Evolutionary conservation across 75 land plant genomes (phyloP).

Genomic region (Gnetum montanum): DNA sequence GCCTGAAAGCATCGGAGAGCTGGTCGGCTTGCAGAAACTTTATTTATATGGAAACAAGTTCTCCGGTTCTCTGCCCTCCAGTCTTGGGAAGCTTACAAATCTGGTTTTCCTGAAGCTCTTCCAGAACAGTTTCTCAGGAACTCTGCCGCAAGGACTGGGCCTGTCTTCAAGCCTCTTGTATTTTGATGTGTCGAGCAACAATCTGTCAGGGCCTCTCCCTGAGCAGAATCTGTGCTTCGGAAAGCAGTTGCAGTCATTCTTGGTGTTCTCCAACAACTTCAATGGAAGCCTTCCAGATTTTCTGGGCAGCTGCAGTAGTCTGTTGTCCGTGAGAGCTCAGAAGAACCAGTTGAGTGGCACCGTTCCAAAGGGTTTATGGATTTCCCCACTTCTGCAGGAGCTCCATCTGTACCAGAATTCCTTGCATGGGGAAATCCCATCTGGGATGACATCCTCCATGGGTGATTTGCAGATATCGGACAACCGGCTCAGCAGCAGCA

Average conservation of each 20-base stretch:
- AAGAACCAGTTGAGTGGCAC: slow-evolving; percentile 25
- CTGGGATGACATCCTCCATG: slow-evolving; percentile 7
- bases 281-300: slow-evolving; percentile 27
- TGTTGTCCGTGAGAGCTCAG: slow-evolving; percentile 11
- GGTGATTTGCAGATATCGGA: slow-evolving; percentile 21
- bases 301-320: slow-evolving; percentile 16
- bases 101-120: slow-evolving; percentile 19
- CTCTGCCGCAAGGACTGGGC: slow-evolving; percentile 25
- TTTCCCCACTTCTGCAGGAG: slow-evolving; percentile 10
- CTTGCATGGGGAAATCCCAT: slow-evolving; percentile 52
- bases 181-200: slow-evolving; percentile 31
- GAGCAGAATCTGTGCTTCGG: slow-evolving; percentile 21
- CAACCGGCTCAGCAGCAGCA: slow-evolving; percentile 24
- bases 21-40: slow-evolving; percentile 14
- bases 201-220: slow-evolving; percentile 37
- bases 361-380: slow-evolving; percentile 24
- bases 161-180: slow-evolving; percentile 9
- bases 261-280: slow-evolving; percentile 32
- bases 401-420: slow-evolving; percentile 26
- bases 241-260: slow-evolving; percentile 9
- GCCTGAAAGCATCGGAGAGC: slow-evolving; percentile 26
- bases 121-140: slow-evolving; percentile 24
- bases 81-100: slow-evolving; percentile 15
- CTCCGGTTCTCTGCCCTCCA: slow-evolving; percentile 28
- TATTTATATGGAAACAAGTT: slow-evolving; percentile 18